A percentile compares a stretch with the other conserved stretches of the same genome.
Evolutionary conservation across 371 early-diverging fungal genomes (phyloP).

Genomic region (Choanephora cucurbitarum): DNA sequence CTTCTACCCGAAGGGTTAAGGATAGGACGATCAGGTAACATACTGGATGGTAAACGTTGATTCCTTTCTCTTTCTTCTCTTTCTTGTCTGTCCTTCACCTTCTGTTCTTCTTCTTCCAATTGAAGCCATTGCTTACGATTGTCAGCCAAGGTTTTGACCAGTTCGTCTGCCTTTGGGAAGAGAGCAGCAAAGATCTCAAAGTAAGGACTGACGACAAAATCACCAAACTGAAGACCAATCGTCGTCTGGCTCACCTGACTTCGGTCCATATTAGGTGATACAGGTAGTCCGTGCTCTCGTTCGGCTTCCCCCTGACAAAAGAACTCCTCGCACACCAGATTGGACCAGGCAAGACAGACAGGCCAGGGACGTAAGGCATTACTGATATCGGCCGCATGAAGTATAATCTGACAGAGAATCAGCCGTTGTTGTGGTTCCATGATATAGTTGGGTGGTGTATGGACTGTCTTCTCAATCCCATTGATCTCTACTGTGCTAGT

Average conservation of each 20-base stretch:
- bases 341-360: slow-evolving; percentile 84
- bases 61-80: slow-evolving; percentile 12
- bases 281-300: slow-evolving; percentile 64
- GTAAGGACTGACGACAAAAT: slow-evolving; percentile 84
- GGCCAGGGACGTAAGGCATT: slow-evolving; percentile 87
- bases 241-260: slow-evolving; percentile 70
- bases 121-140: slow-evolving; percentile 46
- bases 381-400: slow-evolving; percentile 89
- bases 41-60: slow-evolving; percentile 30
- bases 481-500: slow-evolving; percentile 5
- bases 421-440: slow-evolving; percentile 40
- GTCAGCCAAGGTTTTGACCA: slow-evolving; percentile 34
- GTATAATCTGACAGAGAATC: slow-evolving; percentile 65
- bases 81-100: slow-evolving; percentile 10
- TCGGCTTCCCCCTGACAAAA: slow-evolving; percentile 88
- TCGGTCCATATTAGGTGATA: slow-evolving; percentile 90
- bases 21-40: slow-evolving; percentile 44
- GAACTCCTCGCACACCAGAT: slow-evolving; percentile 83
- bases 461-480: slow-evolving; percentile 8
- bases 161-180: slow-evolving; percentile 59
- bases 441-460: slow-evolving; percentile 25
- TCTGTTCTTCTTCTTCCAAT: slow-evolving; percentile 34
- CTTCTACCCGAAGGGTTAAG: slow-evolving; percentile 51
- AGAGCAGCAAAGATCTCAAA: slow-evolving; percentile 79
- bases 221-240: slow-evolving; percentile 81